phyloP scores from a whole-genome alignment of 805 yeast genomes.

The Metschnikowia lunata region DNA sequence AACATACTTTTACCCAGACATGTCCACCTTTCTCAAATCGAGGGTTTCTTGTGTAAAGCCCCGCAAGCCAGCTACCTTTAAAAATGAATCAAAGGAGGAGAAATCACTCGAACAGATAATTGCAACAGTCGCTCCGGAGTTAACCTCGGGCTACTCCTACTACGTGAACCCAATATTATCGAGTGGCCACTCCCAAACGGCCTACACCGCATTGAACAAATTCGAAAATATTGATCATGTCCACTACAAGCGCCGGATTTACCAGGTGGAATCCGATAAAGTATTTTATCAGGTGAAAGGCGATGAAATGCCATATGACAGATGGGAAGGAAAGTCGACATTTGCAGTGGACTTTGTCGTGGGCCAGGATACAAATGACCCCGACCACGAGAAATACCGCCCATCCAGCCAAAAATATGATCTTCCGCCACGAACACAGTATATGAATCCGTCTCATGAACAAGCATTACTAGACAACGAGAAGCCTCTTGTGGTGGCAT shows the following conservation, averaged over 20 bases:
- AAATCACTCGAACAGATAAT: slow-evolving; percentile 27
- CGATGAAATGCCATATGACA: slow-evolving; percentile 33
- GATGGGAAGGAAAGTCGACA: slow-evolving; percentile 42
- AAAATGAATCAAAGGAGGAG: neutral
- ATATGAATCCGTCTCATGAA: slow-evolving; percentile 45
- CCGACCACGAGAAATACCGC: slow-evolving; percentile 24
- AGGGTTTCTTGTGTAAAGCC: slow-evolving; percentile 8
- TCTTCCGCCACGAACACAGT: slow-evolving; percentile 67
- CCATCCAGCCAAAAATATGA: slow-evolving; percentile 49
- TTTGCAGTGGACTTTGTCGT: slow-evolving; percentile 49
- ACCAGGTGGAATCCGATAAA: slow-evolving; percentile 26
- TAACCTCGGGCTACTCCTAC: slow-evolving; percentile 32
- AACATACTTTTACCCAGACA: neutral
- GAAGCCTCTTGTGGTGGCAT: slow-evolving; percentile 56
- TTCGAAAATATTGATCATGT: slow-evolving; percentile 40
- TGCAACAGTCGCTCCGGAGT: slow-evolving; percentile 35
- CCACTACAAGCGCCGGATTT: slow-evolving; percentile 42
- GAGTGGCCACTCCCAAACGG: slow-evolving; percentile 48
- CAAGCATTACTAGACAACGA: slow-evolving; percentile 25
- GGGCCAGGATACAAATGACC: slow-evolving; percentile 10
- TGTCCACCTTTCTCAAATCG: slow-evolving; percentile 14
- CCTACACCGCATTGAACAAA: slow-evolving; percentile 44
- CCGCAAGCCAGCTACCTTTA: slow-evolving; percentile 8
- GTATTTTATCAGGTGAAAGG: slow-evolving; percentile 24
- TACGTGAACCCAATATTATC: slow-evolving; percentile 44